Conservation (phyloP, 768 basidiomycete species). For the Serendipita vermifera region DNA sequence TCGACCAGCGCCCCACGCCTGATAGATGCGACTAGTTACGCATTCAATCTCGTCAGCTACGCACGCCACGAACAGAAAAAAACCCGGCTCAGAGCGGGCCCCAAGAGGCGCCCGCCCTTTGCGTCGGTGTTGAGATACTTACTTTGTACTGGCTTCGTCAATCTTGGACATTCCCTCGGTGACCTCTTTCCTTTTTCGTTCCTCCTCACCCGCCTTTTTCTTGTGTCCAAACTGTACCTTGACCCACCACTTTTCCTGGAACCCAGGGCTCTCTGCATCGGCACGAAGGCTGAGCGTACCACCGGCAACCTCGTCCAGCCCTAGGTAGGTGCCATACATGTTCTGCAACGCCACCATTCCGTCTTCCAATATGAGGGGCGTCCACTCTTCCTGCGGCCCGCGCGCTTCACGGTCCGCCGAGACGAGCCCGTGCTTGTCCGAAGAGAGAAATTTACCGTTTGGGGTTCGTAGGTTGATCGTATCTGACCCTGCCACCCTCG, state of each 20-base stretch:
- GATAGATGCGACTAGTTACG: conserved; percentile 60
- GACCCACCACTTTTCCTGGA: conserved; percentile 75
- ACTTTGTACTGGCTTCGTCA: conserved; percentile 69
- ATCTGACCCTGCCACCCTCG: conserved; percentile 68
- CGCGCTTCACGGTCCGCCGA: conserved; percentile 77
- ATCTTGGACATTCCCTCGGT: conserved; percentile 36
- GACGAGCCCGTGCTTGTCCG: conserved; percentile 74
- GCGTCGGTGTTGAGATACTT: too few species aligned
- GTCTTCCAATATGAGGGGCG: conserved; percentile 64
- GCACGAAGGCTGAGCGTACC: conserved; percentile 64
- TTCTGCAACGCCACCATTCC: conserved; percentile 84
- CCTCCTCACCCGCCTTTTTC: conserved; percentile 63
- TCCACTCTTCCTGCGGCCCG: conserved; percentile 92
- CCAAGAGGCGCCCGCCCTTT: too few species aligned
- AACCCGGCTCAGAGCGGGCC: too few species aligned
- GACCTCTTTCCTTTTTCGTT: conserved; percentile 52
- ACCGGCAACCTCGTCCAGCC: conserved; percentile 77
- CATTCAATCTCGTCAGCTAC: neutral
- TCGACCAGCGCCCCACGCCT: conserved; percentile 76
- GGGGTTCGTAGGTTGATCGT: conserved; percentile 73
- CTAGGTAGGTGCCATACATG: conserved; percentile 77
- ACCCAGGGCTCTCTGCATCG: conserved; percentile 76
- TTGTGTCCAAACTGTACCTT: conserved; percentile 85
- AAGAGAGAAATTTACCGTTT: conserved; percentile 77
- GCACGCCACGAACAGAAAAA: neutral